Conservation (phyloP, 225 moss, liverwort and hornwort species). For the Climacium dendroides region DNA sequence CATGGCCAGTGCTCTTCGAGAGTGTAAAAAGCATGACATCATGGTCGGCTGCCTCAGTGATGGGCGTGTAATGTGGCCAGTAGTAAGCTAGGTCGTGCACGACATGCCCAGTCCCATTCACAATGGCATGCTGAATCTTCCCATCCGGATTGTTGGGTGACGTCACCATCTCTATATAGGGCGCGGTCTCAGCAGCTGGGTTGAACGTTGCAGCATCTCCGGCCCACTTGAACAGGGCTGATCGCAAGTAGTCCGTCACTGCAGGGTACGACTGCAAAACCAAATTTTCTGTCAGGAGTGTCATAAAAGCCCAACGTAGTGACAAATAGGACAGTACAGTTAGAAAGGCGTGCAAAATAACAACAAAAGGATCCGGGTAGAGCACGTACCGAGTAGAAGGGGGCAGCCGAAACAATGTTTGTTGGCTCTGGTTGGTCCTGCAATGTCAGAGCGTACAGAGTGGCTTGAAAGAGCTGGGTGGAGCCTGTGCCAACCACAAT, state of each 20-base stretch:
- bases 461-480: slow-evolving; percentile 86
- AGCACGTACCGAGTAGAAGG: slow-evolving; percentile 74
- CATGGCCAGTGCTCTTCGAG: slow-evolving; percentile 93
- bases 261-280: slow-evolving; percentile 61
- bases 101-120: slow-evolving; percentile 60
- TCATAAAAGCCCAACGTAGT: background rate
- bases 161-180: slow-evolving; percentile 84
- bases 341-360: background rate
- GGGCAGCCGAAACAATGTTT: slow-evolving; percentile 64
- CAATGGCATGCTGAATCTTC: slow-evolving; percentile 50
- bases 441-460: slow-evolving; percentile 69
- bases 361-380: background rate
- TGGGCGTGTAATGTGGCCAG: slow-evolving; percentile 93
- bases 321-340: background rate
- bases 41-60: slow-evolving; percentile 53
- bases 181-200: slow-evolving; percentile 19
- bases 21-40: slow-evolving; percentile 88
- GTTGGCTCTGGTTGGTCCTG: slow-evolving; percentile 45
- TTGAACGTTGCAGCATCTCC: slow-evolving; percentile 67
- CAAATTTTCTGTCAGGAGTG: background rate
- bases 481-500: slow-evolving; percentile 94
- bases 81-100: slow-evolving; percentile 95
- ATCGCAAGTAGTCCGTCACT: slow-evolving; percentile 70
- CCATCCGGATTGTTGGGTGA: slow-evolving; percentile 94
- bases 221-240: slow-evolving; percentile 72